These are phyloP conservation scores for Leccinum subgranulosum DNA, from an alignment of 768 basidiomycete species.

Conservation along the genomic window DNA sequence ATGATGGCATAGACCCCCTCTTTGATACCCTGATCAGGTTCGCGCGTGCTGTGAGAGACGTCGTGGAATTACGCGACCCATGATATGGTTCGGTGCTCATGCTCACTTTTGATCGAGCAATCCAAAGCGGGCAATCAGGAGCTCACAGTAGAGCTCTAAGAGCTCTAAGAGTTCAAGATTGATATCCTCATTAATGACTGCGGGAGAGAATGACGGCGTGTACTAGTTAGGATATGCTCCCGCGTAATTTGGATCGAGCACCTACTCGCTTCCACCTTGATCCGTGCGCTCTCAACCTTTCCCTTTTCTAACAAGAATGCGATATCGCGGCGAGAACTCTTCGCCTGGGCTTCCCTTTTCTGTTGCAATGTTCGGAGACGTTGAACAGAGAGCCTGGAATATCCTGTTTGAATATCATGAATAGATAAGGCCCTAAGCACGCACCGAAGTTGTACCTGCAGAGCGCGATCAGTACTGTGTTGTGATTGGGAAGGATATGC, in stretches of 20 bases:
- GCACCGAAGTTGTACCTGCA: slow-evolving; percentile 49
- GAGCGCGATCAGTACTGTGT: slow-evolving; percentile 4
- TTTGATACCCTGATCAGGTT: slow-evolving; percentile 81
- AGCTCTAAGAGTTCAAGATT: slow-evolving; percentile 87
- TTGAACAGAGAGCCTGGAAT: slow-evolving; percentile 73
- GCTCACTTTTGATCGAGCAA: slow-evolving; percentile 85
- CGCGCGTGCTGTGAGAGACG: slow-evolving; percentile 51
- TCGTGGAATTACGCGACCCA: slow-evolving; percentile 4
- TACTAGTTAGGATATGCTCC: slow-evolving; percentile 12
- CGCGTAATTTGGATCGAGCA: slow-evolving; percentile 15
- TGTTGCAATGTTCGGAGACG: slow-evolving; percentile 82
- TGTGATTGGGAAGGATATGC: background rate
- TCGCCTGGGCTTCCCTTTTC: slow-evolving; percentile 88
- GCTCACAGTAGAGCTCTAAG: slow-evolving; percentile 91
- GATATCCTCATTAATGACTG: slow-evolving; percentile 83
- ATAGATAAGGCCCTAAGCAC: background rate
- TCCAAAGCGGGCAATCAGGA: slow-evolving; percentile 89
- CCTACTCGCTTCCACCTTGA: slow-evolving; percentile 83
- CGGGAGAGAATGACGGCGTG: slow-evolving; percentile 1
- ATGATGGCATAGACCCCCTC: slow-evolving; percentile 91
- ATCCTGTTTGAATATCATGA: slow-evolving; percentile 4
- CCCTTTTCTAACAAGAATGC: slow-evolving; percentile 74
- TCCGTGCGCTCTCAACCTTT: slow-evolving; percentile 79
- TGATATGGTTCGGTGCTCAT: background rate
- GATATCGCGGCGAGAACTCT: slow-evolving; percentile 71